phyloP scores from a whole-genome alignment of 345 rosid genomes.

The Arabis hirsuta region DNA sequence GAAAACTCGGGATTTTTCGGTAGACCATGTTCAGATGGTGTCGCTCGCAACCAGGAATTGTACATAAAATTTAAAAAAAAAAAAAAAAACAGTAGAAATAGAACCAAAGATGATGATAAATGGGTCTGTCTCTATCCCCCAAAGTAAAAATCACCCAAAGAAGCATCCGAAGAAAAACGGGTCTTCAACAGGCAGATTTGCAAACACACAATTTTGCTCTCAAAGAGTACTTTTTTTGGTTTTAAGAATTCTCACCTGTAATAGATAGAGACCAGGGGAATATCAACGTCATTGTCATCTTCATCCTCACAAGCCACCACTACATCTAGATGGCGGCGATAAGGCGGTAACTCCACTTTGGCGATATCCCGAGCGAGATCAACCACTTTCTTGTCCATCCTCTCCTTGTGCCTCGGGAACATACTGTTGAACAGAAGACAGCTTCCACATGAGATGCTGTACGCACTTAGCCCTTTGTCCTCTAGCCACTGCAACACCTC shows the following conservation, averaged over 20 bases:
- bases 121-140: slow-evolving; percentile 33
- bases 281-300: slow-evolving; percentile 82
- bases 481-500: slow-evolving; percentile 84
- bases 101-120: slow-evolving; percentile 9
- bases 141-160: slow-evolving; percentile 19
- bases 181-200: slow-evolving; percentile 25
- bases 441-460: slow-evolving; percentile 89
- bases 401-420: slow-evolving; percentile 79
- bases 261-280: slow-evolving; percentile 80
- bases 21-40: slow-evolving; percentile 2
- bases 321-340: slow-evolving; percentile 71
- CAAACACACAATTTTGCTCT: slow-evolving; percentile 29
- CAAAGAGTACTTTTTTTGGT: background rate
- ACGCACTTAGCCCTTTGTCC: slow-evolving; percentile 76
- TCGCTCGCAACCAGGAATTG: slow-evolving; percentile 1
- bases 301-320: slow-evolving; percentile 92
- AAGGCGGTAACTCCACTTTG: slow-evolving; percentile 71
- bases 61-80: background rate
- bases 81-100: background rate
- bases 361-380: slow-evolving; percentile 85
- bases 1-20: background rate
- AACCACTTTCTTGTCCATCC: slow-evolving; percentile 85
- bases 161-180: slow-evolving; percentile 36
- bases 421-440: slow-evolving; percentile 80
- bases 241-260: slow-evolving; percentile 43